A percentile compares a stretch with the other conserved stretches of the same genome.
Conservation (phyloP, 2,329 filamentous ascomycete genomes). For the Leptodontidium sp. region DNA sequence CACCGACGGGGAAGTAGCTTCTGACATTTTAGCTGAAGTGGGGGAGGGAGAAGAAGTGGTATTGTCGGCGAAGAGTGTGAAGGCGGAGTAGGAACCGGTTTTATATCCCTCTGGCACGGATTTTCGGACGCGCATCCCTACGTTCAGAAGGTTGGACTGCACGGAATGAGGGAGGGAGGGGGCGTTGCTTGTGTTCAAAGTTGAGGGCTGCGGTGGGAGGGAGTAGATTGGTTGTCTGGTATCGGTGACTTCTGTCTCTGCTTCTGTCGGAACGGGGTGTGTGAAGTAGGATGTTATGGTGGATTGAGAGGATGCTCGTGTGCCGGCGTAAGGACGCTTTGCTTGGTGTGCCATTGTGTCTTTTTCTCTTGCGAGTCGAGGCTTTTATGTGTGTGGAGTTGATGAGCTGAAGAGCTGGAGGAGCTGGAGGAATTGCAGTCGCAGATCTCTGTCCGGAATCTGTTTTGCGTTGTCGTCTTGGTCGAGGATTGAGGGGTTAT, state of each 20-base stretch:
- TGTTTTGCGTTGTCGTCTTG: constrained; percentile 11
- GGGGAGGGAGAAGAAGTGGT: constrained; percentile 35
- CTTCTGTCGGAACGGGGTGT: constrained; percentile 31
- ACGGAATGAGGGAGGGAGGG: constrained; percentile 57
- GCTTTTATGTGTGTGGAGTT: constrained; percentile 13
- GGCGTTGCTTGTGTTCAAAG: constrained; percentile 27
- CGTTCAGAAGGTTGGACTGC: constrained; percentile 84
- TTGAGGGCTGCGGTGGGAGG: constrained; percentile 39
- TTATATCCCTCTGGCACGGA: constrained; percentile 95
- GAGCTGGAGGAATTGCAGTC: neutral
- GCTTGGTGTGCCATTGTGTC: constrained; percentile 44
- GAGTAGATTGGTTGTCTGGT: constrained; percentile 49
- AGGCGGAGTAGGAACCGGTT: constrained; percentile 64
- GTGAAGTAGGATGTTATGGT: constrained; percentile 64
- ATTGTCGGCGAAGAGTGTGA: constrained; percentile 59
- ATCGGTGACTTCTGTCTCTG: neutral
- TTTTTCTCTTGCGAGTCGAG: neutral
- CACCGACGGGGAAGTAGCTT: constrained; percentile 10
- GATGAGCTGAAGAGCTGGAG: neutral
- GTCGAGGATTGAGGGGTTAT: neutral
- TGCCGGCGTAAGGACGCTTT: constrained; percentile 68
- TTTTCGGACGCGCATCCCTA: constrained; percentile 95
- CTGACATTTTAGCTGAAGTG: neutral
- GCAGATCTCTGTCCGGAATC: neutral
- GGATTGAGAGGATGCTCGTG: constrained; percentile 54